These are phyloP conservation scores for Dentipellis sp. DNA, from an alignment of 768 basidiomycete genomes.

Conservation along the genomic window DNA sequence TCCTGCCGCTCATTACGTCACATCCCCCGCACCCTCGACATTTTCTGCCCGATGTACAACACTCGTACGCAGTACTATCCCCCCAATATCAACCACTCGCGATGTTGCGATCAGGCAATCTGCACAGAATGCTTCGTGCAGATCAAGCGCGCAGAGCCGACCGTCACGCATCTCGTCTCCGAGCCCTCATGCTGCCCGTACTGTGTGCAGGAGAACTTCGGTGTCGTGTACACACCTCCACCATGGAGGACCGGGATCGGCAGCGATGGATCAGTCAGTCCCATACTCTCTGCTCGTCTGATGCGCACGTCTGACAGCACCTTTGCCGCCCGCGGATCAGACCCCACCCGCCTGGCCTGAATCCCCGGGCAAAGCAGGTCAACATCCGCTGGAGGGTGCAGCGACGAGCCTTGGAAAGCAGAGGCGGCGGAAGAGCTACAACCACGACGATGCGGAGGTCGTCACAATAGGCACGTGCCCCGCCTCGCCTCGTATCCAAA, in stretches of 20 bases:
- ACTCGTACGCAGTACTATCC: conserved; percentile 77
- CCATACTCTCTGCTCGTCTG: not conserved
- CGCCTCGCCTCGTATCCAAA: conserved; percentile 4
- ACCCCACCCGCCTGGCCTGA: conserved; percentile 40
- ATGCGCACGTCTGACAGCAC: not conserved
- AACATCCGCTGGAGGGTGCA: conserved; percentile 23
- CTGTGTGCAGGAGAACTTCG: conserved; percentile 97
- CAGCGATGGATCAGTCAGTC: conserved; percentile 59
- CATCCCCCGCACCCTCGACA: not conserved
- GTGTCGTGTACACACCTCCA: conserved; percentile 79
- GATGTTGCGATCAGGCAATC: conserved; percentile 97
- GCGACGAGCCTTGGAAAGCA: conserved; percentile 27
- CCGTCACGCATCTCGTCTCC: conserved; percentile 88
- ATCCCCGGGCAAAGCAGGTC: conserved; percentile 35
- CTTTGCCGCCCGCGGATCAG: conserved; percentile 2
- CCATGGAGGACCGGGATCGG: conserved; percentile 75
- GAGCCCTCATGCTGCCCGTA: conserved; percentile 97
- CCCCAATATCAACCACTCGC: conserved; percentile 90
- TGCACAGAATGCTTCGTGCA: conserved; percentile 99
- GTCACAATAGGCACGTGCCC: conserved; percentile 72
- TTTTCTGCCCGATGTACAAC: not conserved
- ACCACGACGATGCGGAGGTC: conserved; percentile 79
- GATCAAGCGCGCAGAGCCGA: conserved; percentile 95
- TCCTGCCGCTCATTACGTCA: conserved; percentile 4
- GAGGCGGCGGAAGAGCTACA: conserved; percentile 81